Evolutionary conservation across 1,284 basidiomycete genomes (phyloP).

Genomic region (Trichosporon sp.): DNA sequence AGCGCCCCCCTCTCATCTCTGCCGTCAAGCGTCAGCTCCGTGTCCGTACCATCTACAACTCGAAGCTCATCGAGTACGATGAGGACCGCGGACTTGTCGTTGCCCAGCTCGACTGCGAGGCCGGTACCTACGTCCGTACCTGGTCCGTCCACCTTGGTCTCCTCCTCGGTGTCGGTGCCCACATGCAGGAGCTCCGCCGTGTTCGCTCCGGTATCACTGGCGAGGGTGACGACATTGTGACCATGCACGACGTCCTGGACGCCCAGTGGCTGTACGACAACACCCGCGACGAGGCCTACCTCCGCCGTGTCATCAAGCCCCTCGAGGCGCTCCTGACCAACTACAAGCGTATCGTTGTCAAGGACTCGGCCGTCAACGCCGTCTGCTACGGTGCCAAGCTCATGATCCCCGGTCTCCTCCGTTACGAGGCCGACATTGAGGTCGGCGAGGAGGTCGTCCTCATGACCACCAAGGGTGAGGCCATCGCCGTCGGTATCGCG

Average conservation of each 20-base stretch:
- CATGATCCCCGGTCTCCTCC: slow-evolving; percentile 97
- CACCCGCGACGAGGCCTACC: slow-evolving; percentile 96
- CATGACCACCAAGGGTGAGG: slow-evolving; percentile 99
- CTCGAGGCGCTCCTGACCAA: slow-evolving; percentile 90
- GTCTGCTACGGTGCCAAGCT: slow-evolving; percentile 99
- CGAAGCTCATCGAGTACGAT: slow-evolving; percentile 94
- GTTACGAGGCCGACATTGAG: slow-evolving; percentile 94
- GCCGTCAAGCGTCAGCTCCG: slow-evolving; percentile 98
- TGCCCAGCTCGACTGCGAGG: slow-evolving; percentile 98
- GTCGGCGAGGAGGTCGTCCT: slow-evolving; percentile 95
- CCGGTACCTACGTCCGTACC: slow-evolving; percentile 90
- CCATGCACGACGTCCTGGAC: slow-evolving; percentile 99
- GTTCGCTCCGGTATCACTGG: slow-evolving; percentile 93
- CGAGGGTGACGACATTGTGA: slow-evolving; percentile 97
- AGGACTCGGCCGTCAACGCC: slow-evolving; percentile 98
- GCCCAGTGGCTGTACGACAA: slow-evolving; percentile 99
- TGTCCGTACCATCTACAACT: slow-evolving; percentile 95
- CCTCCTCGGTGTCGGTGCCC: slow-evolving; percentile 91
- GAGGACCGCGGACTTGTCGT: slow-evolving; percentile 95
- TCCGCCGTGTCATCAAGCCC: slow-evolving; percentile 90
- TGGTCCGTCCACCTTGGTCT: slow-evolving; percentile 96
- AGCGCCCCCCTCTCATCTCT: slow-evolving; percentile 96
- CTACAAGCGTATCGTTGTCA: slow-evolving; percentile 98
- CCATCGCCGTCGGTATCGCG: slow-evolving; percentile 93
- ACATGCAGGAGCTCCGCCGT: slow-evolving; percentile 98